Conservation (phyloP, 75 land plant genomes). For the Selaginella moellendorffii region DNA sequence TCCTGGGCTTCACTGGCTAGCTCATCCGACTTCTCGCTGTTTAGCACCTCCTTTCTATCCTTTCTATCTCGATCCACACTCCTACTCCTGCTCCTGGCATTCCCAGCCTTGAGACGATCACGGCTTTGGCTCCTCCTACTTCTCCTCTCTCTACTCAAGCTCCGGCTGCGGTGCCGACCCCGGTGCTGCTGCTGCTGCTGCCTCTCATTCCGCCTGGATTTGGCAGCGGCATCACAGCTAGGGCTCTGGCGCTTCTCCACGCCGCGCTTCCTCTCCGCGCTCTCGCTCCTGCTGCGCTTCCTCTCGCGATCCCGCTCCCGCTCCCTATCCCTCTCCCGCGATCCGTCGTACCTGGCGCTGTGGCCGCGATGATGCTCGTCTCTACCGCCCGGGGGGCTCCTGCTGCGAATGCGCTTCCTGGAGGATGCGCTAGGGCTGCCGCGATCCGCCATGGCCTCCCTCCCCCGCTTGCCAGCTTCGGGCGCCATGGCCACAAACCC, state of each 20-base stretch:
- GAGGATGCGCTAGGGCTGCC: background rate
- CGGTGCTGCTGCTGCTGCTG: conserved; percentile 18
- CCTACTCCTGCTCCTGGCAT: conserved; percentile 2
- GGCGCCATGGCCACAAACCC: background rate
- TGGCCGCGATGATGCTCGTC: background rate
- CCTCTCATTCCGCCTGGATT: background rate
- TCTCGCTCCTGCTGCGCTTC: conserved; percentile 18
- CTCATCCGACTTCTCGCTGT: conserved; percentile 5
- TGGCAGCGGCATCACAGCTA: conserved; percentile 10
- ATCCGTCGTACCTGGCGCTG: background rate
- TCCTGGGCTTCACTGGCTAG: background rate
- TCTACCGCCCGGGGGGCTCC: conserved; percentile 6
- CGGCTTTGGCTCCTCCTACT: conserved; percentile 16
- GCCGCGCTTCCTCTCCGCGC: background rate
- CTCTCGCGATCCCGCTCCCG: background rate
- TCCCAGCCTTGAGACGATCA: too few relatives aligned
- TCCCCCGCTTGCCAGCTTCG: too few relatives aligned
- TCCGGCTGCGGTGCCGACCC: conserved; percentile 12
- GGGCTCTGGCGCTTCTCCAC: background rate
- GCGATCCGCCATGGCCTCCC: background rate
- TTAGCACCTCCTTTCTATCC: conserved; percentile 3
- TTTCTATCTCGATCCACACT: conserved; percentile 8
- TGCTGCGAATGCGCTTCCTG: conserved; percentile 13
- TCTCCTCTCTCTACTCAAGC: conserved; percentile 6
- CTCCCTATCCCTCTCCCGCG: too few relatives aligned